Base-by-base conservation (phyloP, 2,329 filamentous ascomycete species). In the Raffaelea arxii region DNA sequence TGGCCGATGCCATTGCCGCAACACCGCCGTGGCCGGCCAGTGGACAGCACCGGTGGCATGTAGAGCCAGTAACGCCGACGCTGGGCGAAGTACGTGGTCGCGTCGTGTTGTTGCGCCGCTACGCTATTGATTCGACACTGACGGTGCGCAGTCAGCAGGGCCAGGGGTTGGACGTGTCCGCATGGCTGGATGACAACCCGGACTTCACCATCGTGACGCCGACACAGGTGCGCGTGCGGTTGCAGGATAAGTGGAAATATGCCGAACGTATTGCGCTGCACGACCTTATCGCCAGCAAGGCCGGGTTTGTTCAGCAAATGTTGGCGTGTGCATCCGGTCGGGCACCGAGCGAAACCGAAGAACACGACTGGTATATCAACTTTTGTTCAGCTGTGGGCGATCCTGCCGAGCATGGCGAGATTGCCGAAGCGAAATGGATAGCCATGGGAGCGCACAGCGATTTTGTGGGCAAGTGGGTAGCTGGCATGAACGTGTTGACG, bases 91-190 rank as follows among this genome's bases (percentile, higher is more conserved):
- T 71, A 2, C 74, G 83, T 44, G 80, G 82, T 12, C 84, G 83
- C 55, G 75, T 83, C 43, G 74, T 86, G 6, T 71, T 87, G 4
- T 59, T 87, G 38, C 74, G 83, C 11, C 77, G 83, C 27, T 87
- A 57, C 49, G 45, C 44, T 4, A 54, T 83, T 59, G 67, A 73
- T 46, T 59, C 65, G 21, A 49, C 49, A 4, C 49, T 70, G 4
- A 55, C 59, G 25, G 51, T 54, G 5, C 56, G 58, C 10, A 52
- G 52, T n/a, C 51, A 56, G 11, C 58, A 58, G 10, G 65, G 65
- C 10, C 58, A 58, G 10, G 65, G 65, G 1, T 59, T 68, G 16
- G 63, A 68, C 50, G 59, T 67, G 10, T 61, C 58, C 46, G 52
- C 48, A 21, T 86, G 83, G 83, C 71, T 74, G 0, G 74, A 85